phyloP scores from a whole-genome alignment of 352 stramenopile genomes.

The Blastocystis sp. region DNA sequence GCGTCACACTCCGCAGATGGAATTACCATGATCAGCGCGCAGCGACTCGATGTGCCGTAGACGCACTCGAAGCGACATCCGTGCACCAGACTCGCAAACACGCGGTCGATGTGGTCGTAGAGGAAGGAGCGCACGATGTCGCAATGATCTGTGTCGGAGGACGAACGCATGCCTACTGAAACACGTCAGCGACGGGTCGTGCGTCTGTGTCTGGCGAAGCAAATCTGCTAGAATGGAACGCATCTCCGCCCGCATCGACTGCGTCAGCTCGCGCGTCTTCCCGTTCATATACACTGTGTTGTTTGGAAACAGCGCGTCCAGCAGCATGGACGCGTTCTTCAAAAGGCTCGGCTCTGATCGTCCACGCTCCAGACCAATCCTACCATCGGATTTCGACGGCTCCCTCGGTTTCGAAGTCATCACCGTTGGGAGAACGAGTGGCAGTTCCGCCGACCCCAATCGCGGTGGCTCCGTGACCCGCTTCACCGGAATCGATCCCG shows the following conservation, averaged over 20 bases:
- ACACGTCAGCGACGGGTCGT: neutral
- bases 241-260: neutral
- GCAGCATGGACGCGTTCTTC: neutral
- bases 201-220: neutral
- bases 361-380: neutral
- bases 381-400: too few species aligned
- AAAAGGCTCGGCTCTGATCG: neutral
- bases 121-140: neutral
- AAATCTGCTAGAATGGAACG: neutral
- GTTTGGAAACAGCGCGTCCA: conserved; percentile 9
- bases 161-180: neutral
- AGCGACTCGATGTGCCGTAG: conserved; percentile 28
- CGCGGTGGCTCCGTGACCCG: neutral
- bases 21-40: neutral
- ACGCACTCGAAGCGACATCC: conserved; percentile 36
- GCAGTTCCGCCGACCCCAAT: neutral
- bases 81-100: conserved; percentile 1
- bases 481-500: neutral
- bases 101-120: neutral
- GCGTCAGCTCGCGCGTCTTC: neutral
- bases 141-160: neutral
- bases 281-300: conserved; percentile 29
- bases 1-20: neutral
- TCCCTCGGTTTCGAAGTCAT: too few species aligned
- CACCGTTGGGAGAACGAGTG: neutral